Base-by-base conservation (phyloP, 306 rosid genomes). In the Benincasa hispida region DNA sequence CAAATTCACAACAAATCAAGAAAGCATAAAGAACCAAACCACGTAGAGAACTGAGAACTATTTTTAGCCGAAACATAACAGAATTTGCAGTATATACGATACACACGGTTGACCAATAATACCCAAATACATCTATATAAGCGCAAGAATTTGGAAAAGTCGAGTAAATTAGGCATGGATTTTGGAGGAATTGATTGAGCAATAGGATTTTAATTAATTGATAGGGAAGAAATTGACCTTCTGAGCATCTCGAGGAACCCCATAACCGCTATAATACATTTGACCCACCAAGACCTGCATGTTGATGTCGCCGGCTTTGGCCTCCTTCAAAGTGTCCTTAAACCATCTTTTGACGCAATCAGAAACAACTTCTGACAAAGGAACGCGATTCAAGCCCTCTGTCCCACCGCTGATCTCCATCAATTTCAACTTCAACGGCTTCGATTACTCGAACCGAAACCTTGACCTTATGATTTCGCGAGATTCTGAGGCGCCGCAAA, bases 281-380 rank as follows among this genome's bases (percentile, higher is more conserved):
- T 94, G 97, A 53, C 91, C 96, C 24, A 92, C 89, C 89, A 92
- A 83, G 48, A 94, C 87, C 87, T 94, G 97, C 99, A 94, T 94
- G 81, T 92, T 94, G 22, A 92, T 81, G 42, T 94, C 96, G 19
- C 99, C 97, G 1, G 82, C 82, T 82, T 88, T 94, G 54, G 99
- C 99, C 76, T 94, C 96, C 78, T 87, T 94, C 5, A 94, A 84
- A 68, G 95, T 77, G 74, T 94, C 96, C 75, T 87, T 92, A 76
- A 94, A 94, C 99, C 99, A 92, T 85, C 96, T 88, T 74, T 90
- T 87, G 67, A 88, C 92, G 77, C 99, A 94, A 77, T 94, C 99
- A 24, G 89, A 83, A 54, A 94, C 99, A 28, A 90, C 95, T 55
- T 81, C 96, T 11, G 96, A 89, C 19, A 94, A 86, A 30, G 95